Evolutionary conservation across 306 rosid species (phyloP).

Genomic region (Pyrus pyrifolia): DNA sequence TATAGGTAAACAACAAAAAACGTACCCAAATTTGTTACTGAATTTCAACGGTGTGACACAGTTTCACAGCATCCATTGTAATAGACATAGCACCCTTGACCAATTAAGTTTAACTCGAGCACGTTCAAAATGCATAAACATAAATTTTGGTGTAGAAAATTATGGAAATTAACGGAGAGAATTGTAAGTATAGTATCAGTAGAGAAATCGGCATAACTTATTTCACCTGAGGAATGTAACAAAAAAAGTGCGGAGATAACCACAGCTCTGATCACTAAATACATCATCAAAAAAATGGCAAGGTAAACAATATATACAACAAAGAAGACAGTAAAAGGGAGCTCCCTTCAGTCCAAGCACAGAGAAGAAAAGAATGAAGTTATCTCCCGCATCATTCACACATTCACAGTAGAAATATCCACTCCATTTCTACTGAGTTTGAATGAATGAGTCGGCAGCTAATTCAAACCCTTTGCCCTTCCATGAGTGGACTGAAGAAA

Average conservation of each 20-base stretch:
- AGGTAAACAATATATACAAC: background rate
- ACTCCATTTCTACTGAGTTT: conserved; percentile 55
- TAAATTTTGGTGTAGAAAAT: too few relatives aligned
- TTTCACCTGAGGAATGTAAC: background rate
- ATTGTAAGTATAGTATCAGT: background rate
- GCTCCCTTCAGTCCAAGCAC: conserved; percentile 99
- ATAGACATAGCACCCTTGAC: background rate
- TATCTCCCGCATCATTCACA: conserved; percentile 92
- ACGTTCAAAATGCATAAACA: background rate
- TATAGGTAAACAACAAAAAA: background rate
- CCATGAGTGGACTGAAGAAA: conserved; percentile 97
- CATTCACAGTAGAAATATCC: conserved; percentile 53
- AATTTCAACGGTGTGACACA: background rate
- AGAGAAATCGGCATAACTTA: background rate
- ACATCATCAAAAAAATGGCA: background rate
- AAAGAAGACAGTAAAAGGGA: conserved; percentile 48
- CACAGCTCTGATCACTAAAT: background rate
- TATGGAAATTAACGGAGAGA: background rate
- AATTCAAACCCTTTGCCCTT: conserved; percentile 55
- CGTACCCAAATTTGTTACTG: background rate
- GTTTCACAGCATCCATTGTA: background rate
- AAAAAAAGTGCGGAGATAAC: background rate
- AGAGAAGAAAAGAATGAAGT: conserved; percentile 55
- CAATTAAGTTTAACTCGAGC: background rate
- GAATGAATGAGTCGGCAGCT: conserved; percentile 97